A percentile compares a stretch with the other conserved stretches of the same genome.
Evolutionary conservation across 352 stramenopile species (phyloP).

Genomic region (Pythium dissimile): DNA sequence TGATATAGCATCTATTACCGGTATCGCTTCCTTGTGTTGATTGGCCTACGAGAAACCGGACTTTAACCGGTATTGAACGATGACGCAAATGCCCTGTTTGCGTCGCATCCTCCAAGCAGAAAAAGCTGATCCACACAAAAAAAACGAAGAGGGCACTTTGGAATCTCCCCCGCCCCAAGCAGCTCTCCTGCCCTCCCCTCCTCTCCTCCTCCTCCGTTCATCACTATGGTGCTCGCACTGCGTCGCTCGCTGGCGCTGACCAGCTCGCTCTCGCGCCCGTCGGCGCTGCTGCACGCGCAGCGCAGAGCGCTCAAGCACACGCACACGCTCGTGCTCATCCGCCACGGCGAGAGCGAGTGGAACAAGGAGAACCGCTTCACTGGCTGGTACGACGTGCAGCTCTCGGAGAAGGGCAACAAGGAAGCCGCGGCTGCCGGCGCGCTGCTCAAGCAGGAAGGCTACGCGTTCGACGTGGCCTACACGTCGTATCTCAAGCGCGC

Average conservation of each 20-base stretch:
- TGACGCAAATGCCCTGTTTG: conserved; percentile 9
- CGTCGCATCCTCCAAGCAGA: conserved; percentile 26
- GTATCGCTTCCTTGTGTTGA: neutral
- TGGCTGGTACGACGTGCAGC: conserved; percentile 92
- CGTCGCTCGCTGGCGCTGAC: conserved; percentile 41
- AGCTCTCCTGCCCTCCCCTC: neutral
- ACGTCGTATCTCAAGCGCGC: conserved; percentile 94
- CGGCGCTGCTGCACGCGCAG: conserved; percentile 47
- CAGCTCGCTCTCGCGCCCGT: conserved; percentile 14
- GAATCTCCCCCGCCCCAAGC: conserved; percentile 5
- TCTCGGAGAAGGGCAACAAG: conserved; percentile 88
- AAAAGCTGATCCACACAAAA: conserved; percentile 13
- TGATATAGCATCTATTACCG: neutral
- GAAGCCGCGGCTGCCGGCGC: conserved; percentile 88
- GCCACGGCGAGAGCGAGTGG: conserved; percentile 94
- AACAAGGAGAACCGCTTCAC: conserved; percentile 95
- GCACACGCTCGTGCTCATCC: conserved; percentile 90
- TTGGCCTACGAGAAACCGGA: conserved; percentile 10
- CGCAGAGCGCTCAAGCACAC: conserved; percentile 40
- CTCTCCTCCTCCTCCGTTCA: neutral
- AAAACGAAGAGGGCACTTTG: neutral
- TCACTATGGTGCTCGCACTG: conserved; percentile 54
- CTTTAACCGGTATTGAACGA: conserved; percentile 3
- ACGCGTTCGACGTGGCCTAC: conserved; percentile 94
- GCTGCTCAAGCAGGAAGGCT: conserved; percentile 90